phyloP scores from a whole-genome alignment of 768 basidiomycete species.

The Termitomyces sp. region DNA sequence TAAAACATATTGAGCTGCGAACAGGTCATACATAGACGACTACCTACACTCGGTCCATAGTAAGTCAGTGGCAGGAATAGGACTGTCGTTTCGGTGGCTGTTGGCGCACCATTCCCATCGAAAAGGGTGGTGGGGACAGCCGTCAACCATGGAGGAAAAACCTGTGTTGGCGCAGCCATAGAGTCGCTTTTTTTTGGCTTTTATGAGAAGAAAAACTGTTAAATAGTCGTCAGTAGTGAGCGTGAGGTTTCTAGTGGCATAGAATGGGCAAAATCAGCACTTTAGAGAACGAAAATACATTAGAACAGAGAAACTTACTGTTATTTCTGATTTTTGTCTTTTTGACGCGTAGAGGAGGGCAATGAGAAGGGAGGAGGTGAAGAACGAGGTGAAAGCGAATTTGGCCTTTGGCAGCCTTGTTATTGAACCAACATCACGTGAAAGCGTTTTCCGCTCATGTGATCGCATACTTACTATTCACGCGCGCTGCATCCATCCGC shows the following conservation, averaged over 20 bases:
- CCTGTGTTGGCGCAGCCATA: constrained; percentile 63
- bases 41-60: constrained; percentile 70
- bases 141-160: constrained; percentile 70
- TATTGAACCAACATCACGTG: constrained; percentile 18
- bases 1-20: constrained; percentile 18
- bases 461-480: too few species aligned
- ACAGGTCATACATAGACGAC: neutral
- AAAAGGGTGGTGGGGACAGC: constrained; percentile 46
- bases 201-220: constrained; percentile 11
- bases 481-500: too few species aligned
- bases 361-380: neutral
- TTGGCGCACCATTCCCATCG: constrained; percentile 43
- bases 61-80: constrained; percentile 72
- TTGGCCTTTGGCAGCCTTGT: neutral
- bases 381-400: constrained; percentile 2
- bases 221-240: constrained; percentile 38
- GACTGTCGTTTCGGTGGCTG: constrained; percentile 52
- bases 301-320: neutral
- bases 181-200: constrained; percentile 11
- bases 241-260: constrained; percentile 25
- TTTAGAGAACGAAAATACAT: neutral
- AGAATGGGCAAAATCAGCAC: neutral
- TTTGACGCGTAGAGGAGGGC: constrained; percentile 8
- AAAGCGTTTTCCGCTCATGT: neutral
- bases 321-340: neutral